A percentile compares a stretch with the other conserved stretches of the same genome.
Evolutionary conservation across 2,329 filamentous ascomycete species (phyloP).

Genomic region (Colletotrichum higginsianum): DNA sequence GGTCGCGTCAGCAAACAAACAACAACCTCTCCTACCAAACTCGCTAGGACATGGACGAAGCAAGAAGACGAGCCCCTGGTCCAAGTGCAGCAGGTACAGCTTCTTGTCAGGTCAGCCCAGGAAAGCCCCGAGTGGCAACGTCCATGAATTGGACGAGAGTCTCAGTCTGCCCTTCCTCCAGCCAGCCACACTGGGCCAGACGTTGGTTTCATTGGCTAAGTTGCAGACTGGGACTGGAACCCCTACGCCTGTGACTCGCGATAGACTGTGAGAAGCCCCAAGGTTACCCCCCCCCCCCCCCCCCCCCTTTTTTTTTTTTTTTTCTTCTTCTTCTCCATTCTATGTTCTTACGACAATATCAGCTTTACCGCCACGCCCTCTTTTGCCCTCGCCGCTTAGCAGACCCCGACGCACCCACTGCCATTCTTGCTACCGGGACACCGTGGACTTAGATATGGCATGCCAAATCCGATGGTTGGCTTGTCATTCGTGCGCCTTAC

Average conservation of each 20-base stretch:
- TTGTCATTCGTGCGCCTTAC: neutral
- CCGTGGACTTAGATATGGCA: neutral
- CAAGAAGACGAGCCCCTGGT: constrained; percentile 21
- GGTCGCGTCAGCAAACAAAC: constrained; percentile 6
- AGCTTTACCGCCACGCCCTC: constrained; percentile 24
- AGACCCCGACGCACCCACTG: neutral
- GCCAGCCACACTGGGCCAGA: constrained; percentile 6
- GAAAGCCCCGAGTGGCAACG: constrained; percentile 21
- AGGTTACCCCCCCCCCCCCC: neutral
- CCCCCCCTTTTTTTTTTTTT: too few relatives aligned
- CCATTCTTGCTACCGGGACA: neutral
- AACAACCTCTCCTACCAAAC: neutral
- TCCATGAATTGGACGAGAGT: constrained; percentile 9
- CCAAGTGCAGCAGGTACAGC: constrained; percentile 24
- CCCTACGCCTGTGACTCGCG: neutral
- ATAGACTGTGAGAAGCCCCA: neutral
- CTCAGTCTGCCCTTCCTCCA: constrained; percentile 11
- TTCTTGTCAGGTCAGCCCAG: neutral
- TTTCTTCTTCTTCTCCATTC: constrained; percentile 26
- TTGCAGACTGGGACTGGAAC: constrained; percentile 3
- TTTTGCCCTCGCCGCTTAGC: constrained; percentile 18
- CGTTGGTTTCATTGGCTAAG: constrained; percentile 18
- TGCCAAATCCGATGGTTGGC: neutral
- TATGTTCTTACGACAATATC: constrained; percentile 13
- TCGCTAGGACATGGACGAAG: constrained; percentile 7